phyloP scores from a whole-genome alignment of 331 rosid genomes.

The Spiraea crenata region DNA sequence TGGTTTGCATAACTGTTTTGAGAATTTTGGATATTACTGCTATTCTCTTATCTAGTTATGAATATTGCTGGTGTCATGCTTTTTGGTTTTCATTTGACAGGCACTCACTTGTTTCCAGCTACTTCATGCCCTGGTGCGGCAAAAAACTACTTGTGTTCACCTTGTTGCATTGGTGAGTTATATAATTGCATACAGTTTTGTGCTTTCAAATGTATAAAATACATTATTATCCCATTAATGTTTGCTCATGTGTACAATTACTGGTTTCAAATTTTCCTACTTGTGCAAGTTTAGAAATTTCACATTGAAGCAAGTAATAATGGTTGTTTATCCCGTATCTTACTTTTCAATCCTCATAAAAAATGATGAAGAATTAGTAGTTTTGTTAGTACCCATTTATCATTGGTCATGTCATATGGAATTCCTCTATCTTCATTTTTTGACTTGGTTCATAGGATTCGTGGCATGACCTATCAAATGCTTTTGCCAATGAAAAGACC shows the following conservation, averaged over 20 bases:
- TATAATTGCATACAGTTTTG: slow-evolving; percentile 7
- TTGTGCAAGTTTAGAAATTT: too few species aligned
- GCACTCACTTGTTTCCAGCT: slow-evolving; percentile 78
- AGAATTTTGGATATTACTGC: neutral
- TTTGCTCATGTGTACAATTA: too few species aligned
- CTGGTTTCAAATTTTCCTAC: too few species aligned
- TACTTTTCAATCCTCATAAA: too few species aligned
- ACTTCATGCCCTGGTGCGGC: slow-evolving; percentile 84
- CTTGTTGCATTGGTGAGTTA: slow-evolving; percentile 83
- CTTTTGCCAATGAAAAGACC: slow-evolving; percentile 69
- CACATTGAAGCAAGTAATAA: too few species aligned
- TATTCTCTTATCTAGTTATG: slow-evolving; percentile 3
- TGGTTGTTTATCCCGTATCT: too few species aligned
- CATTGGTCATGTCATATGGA: too few species aligned
- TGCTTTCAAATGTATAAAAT: slow-evolving; percentile 15
- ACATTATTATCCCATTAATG: neutral
- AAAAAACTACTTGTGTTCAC: slow-evolving; percentile 73
- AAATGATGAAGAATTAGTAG: too few species aligned
- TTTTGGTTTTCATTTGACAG: slow-evolving; percentile 43
- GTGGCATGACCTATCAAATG: slow-evolving; percentile 83
- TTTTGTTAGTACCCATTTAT: too few species aligned
- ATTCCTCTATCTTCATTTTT: slow-evolving; percentile 19
- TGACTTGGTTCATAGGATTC: slow-evolving; percentile 56
- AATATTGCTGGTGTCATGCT: neutral
- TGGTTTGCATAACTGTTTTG: neutral